These are phyloP conservation scores for Neocatenulostroma microsporum DNA, from an alignment of 2,329 filamentous ascomycete species.

Conservation along the genomic window DNA sequence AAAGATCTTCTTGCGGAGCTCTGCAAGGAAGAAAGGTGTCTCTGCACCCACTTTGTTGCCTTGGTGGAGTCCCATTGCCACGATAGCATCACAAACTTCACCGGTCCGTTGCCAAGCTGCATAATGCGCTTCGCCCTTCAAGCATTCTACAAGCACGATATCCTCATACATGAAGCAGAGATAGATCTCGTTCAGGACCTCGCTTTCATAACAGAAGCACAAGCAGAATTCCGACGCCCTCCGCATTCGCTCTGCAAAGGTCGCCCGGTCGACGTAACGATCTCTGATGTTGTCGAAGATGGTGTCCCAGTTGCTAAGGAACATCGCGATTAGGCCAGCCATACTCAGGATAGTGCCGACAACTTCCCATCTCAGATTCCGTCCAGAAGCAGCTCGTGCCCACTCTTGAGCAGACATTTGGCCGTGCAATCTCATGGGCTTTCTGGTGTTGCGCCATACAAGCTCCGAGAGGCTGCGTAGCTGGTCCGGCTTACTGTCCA, in stretches of 20 bases:
- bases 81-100: slow-evolving; percentile 28
- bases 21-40: slow-evolving; percentile 28
- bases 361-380: slow-evolving; percentile 38
- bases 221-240: slow-evolving; percentile 27
- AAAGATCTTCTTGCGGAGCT: slow-evolving; percentile 29
- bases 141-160: slow-evolving; percentile 24
- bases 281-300: slow-evolving; percentile 39
- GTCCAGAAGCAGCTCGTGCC: slow-evolving; percentile 32
- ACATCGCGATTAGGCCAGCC: slow-evolving; percentile 31
- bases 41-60: slow-evolving; percentile 24
- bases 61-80: slow-evolving; percentile 30
- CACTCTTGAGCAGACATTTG: slow-evolving; percentile 34
- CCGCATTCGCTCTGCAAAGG: slow-evolving; percentile 40
- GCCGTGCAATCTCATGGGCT: slow-evolving; percentile 29
- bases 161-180: slow-evolving; percentile 29
- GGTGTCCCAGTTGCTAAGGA: slow-evolving; percentile 27
- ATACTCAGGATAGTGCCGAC: slow-evolving; percentile 34
- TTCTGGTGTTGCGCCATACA: slow-evolving; percentile 37
- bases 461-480: slow-evolving; percentile 33
- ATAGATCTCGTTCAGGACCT: slow-evolving; percentile 29
- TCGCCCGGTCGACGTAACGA: slow-evolving; percentile 39
- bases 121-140: slow-evolving; percentile 25
- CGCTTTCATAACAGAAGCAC: slow-evolving; percentile 30
- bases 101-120: slow-evolving; percentile 28
- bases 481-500: slow-evolving; percentile 24